phyloP scores from a whole-genome alignment of 2,329 filamentous ascomycete species.

The Cladorrhinum sp. region DNA sequence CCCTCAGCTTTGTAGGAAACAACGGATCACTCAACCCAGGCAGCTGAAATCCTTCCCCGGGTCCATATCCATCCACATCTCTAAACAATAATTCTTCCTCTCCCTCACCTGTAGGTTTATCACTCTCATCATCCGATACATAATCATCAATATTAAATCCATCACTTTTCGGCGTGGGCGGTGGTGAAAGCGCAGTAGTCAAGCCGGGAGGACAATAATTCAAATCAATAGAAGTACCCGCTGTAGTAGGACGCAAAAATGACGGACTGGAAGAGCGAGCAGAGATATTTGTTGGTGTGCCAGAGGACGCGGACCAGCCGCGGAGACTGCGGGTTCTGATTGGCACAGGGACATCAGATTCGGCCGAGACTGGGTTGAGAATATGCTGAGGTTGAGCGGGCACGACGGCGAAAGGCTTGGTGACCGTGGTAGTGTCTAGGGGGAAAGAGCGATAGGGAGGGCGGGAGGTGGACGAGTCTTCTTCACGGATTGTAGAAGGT shows the following conservation, averaged over 20 bases:
- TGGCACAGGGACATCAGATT: constrained; percentile 30
- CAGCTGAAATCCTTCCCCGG: constrained; percentile 32
- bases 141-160: constrained; percentile 40
- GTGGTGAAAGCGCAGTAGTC: constrained; percentile 16
- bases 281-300: constrained; percentile 40
- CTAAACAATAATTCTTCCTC: constrained; percentile 40
- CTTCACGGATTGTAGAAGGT: constrained; percentile 5
- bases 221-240: constrained; percentile 45
- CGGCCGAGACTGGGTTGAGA: constrained; percentile 32
- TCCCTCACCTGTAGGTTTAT: constrained; percentile 28
- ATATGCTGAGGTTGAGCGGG: neutral
- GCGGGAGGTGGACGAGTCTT: neutral
- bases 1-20: neutral
- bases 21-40: constrained; percentile 33
- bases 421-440: neutral
- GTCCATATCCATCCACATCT: constrained; percentile 34
- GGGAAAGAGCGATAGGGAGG: neutral
- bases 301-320: constrained; percentile 41
- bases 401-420: neutral
- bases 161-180: constrained; percentile 13
- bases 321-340: constrained; percentile 36
- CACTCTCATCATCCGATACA: constrained; percentile 37
- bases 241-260: constrained; percentile 42
- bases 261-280: constrained; percentile 39
- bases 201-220: constrained; percentile 20